phyloP scores from a whole-genome alignment of 345 rosid species.

The Eucalyptus pumila region DNA sequence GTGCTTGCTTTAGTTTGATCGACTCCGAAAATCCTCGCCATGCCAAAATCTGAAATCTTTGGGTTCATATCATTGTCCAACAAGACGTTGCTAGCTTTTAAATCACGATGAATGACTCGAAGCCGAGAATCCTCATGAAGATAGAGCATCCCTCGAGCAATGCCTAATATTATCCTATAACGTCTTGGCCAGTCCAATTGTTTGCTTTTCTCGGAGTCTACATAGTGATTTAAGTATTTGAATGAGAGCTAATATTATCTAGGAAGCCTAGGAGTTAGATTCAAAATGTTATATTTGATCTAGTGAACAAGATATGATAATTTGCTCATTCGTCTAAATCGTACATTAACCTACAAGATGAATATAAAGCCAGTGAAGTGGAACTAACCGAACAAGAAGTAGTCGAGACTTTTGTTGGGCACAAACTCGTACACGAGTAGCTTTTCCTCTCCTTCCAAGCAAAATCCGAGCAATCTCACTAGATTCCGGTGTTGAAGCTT shows the following conservation, averaged over 20 bases:
- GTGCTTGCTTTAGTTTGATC: neutral
- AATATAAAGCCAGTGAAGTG: neutral
- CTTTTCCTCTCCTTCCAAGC: neutral
- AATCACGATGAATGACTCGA: slow-evolving; percentile 5
- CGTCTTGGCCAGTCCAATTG: slow-evolving; percentile 2
- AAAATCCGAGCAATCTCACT: neutral
- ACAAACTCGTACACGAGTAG: neutral
- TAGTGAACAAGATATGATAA: neutral
- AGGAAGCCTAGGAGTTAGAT: neutral
- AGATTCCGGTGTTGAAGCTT: neutral
- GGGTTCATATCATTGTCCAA: slow-evolving; percentile 7
- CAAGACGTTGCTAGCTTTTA: slow-evolving; percentile 8
- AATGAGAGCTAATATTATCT: neutral
- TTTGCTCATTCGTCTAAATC: neutral
- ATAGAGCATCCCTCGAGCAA: slow-evolving; percentile 2
- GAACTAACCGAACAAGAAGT: neutral
- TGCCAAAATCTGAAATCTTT: slow-evolving; percentile 16
- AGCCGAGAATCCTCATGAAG: slow-evolving; percentile 10
- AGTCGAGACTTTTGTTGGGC: neutral
- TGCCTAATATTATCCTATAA: neutral
- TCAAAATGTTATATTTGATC: neutral
- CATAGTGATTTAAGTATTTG: neutral
- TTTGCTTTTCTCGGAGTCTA: neutral
- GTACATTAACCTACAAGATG: neutral
- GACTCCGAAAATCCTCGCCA: neutral